phyloP scores from a whole-genome alignment of 371 early-diverging fungal genomes.

The Syncephalastrum sp. region DNA sequence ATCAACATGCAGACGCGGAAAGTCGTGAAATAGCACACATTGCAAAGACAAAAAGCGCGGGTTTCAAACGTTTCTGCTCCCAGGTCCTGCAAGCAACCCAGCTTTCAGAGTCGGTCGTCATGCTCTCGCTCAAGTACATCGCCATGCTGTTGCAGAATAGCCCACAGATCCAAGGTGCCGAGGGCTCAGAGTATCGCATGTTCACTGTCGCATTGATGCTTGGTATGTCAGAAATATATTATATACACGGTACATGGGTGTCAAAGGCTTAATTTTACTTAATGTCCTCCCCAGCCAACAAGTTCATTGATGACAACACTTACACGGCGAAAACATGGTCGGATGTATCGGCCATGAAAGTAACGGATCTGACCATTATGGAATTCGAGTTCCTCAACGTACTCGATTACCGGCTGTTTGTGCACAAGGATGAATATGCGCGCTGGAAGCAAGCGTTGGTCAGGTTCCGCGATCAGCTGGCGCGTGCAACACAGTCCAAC shows the following conservation, averaged over 20 bases:
- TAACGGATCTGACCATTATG: conserved; percentile 63
- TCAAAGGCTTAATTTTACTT: background rate
- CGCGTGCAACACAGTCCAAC: too few relatives aligned
- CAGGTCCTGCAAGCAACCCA: conserved; percentile 58
- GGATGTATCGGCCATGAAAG: conserved; percentile 61
- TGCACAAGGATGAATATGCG: conserved; percentile 57
- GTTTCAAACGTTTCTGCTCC: background rate
- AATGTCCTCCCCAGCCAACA: conserved; percentile 44
- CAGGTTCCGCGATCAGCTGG: conserved; percentile 5
- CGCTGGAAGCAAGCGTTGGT: conserved; percentile 38
- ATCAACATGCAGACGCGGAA: conserved; percentile 42
- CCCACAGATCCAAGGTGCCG: conserved; percentile 61
- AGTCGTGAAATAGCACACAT: background rate
- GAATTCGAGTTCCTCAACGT: conserved; percentile 67
- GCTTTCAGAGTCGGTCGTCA: conserved; percentile 61
- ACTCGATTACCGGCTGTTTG: conserved; percentile 53
- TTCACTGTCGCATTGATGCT: conserved; percentile 81
- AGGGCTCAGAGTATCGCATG: conserved; percentile 74
- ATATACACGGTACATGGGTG: background rate
- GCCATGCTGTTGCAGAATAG: conserved; percentile 57
- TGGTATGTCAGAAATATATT: conserved; percentile 19
- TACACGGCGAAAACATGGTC: conserved; percentile 74
- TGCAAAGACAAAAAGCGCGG: conserved; percentile 1
- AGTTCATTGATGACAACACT: conserved; percentile 68
- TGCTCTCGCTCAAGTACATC: conserved; percentile 61